Base-by-base conservation (phyloP, 1,139 yeast genomes). In the Taiozyma sp. region DNA sequence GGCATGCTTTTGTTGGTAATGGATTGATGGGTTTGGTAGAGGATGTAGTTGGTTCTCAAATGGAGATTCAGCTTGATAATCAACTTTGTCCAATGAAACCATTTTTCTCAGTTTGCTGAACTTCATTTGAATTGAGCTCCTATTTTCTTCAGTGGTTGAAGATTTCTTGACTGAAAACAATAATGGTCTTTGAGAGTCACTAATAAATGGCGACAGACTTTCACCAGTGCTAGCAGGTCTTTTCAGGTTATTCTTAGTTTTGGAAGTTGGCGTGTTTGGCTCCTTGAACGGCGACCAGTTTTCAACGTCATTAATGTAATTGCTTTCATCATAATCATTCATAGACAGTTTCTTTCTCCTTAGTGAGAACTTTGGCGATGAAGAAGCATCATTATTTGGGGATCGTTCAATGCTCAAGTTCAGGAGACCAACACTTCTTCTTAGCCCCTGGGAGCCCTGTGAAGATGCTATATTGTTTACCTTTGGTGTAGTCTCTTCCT, bases 341-440 rank as follows among this genome's bases (percentile, higher is more conserved):
- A 49, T 48, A 2, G 55, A 45, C 1, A 57, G 47, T 24, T 57
- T 54, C 49, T 58, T 54, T 54, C 61, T 59, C 28, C 57, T 45
- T 23, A 55, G 47, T 2, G 58, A 44, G 9, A 57, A 44, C 47
- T 59, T 60, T 41, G 65, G 57, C 2, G 64, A 60, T 1, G 62
- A 56, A 3, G 56, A 42, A 2, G 48, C 47, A 7, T 44, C 47
- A 8, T 45, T 43, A 7, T 52, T 53, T 36, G 70, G 66, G 9
- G 70, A 65, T 9, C 70, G 62, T 41, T 69, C 74, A 12, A 70
- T 57, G 24, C 72, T 69, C 43, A 71, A 53, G 44, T 71, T 71
- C 48, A 71, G 52, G 10, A 71, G 54, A 4, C 75, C 75, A 6
- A 69, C 72, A 61, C 74, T 70, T 59, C 75, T 63, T 55, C 73